Evolutionary conservation across 768 basidiomycete genomes (phyloP).

Genomic region (Ephemerocybe angulata): DNA sequence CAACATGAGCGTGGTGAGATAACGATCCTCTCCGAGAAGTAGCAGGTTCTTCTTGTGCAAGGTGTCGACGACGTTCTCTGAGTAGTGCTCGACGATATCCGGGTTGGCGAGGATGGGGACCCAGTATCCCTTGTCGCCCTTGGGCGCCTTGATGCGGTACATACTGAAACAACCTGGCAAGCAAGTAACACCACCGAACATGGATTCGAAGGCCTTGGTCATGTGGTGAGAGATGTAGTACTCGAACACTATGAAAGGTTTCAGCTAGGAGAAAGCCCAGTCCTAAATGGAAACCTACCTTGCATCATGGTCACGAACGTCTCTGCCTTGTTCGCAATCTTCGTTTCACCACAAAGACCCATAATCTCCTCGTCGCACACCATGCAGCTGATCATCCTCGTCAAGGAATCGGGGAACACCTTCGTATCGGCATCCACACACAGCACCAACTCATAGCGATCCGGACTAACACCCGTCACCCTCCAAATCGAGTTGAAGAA

Average conservation of each 20-base stretch:
- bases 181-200: slow-evolving; percentile 99
- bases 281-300: slow-evolving; percentile 51
- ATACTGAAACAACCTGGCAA: slow-evolving; percentile 99
- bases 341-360: slow-evolving; percentile 99
- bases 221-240: slow-evolving; percentile 99
- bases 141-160: slow-evolving; percentile 99
- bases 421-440: slow-evolving; percentile 98
- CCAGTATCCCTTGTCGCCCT: slow-evolving; percentile 94
- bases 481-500: slow-evolving; percentile 99
- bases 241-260: slow-evolving; percentile 75
- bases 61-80: slow-evolving; percentile 98
- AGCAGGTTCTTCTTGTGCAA: slow-evolving; percentile 99
- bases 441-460: slow-evolving; percentile 91
- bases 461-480: slow-evolving; percentile 91
- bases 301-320: slow-evolving; percentile 99
- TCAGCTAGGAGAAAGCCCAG: slow-evolving; percentile 1
- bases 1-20: slow-evolving; percentile 93
- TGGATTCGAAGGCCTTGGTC: slow-evolving; percentile 98
- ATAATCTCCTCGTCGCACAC: slow-evolving; percentile 96
- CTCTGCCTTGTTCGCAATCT: slow-evolving; percentile 98
- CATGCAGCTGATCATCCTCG: slow-evolving; percentile 95
- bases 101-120: slow-evolving; percentile 98
- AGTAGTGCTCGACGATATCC: slow-evolving; percentile 97
- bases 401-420: slow-evolving; percentile 97
- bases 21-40: slow-evolving; percentile 97